phyloP scores from a whole-genome alignment of 768 basidiomycete genomes.

The Lactifluus pinguis region DNA sequence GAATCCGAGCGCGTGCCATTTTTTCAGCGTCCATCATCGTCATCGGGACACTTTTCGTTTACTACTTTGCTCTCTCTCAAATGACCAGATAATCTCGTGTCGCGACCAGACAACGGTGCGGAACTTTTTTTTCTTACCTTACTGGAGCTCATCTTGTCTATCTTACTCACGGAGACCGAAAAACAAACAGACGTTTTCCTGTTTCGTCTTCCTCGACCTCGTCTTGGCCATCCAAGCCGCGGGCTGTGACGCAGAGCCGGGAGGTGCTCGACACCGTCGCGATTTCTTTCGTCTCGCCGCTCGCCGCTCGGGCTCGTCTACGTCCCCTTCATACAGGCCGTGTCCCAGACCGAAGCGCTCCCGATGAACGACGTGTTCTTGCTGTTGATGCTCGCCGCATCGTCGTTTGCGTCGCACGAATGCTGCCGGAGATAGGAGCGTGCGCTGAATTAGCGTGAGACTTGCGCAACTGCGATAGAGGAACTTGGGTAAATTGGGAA shows the following conservation, averaged over 20 bases:
- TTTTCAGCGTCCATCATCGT: slow-evolving; percentile 94
- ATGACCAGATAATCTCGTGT: slow-evolving; percentile 64
- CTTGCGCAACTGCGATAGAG: slow-evolving; percentile 42
- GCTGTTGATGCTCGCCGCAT: slow-evolving; percentile 56
- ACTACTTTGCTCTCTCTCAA: slow-evolving; percentile 75
- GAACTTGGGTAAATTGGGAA: slow-evolving; percentile 39
- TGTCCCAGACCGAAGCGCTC: slow-evolving; percentile 91
- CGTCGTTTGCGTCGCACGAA: slow-evolving; percentile 69
- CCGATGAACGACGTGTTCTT: slow-evolving; percentile 57
- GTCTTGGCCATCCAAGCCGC: slow-evolving; percentile 89
- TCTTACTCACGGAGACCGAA: background rate
- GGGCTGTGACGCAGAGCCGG: slow-evolving; percentile 78
- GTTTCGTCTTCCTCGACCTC: slow-evolving; percentile 95
- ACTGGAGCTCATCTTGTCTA: background rate
- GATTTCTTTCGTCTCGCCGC: slow-evolving; percentile 66
- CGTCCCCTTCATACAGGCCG: slow-evolving; percentile 78
- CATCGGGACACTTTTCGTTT: slow-evolving; percentile 78
- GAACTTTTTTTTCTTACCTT: no score
- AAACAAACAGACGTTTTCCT: slow-evolving; percentile 74
- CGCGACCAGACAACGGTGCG: slow-evolving; percentile 95
- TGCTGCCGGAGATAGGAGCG: slow-evolving; percentile 71
- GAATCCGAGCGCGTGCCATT: slow-evolving; percentile 69
- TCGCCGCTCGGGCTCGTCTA: slow-evolving; percentile 84
- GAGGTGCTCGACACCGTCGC: slow-evolving; percentile 88
- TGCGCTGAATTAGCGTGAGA: slow-evolving; percentile 43